phyloP scores from a whole-genome alignment of 257 asterid species.

The Paraleonurus japonicus region DNA sequence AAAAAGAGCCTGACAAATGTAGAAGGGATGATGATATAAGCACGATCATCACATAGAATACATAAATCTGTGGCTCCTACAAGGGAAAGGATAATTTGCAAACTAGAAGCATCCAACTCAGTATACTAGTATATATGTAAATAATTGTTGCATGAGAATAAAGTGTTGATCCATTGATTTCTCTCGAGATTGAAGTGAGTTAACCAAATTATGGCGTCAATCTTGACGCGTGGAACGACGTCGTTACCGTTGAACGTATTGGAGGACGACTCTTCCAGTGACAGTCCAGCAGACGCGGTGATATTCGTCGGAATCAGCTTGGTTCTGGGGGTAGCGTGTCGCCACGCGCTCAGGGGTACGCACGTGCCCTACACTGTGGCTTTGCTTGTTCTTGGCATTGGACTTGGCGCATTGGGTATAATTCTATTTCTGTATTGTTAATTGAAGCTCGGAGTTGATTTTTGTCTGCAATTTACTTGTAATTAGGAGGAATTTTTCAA shows the following conservation, averaged over 20 bases:
- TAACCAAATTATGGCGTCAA: constrained; percentile 28
- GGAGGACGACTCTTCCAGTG: constrained; percentile 39
- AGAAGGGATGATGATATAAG: too few species aligned
- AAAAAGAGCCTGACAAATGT: too few species aligned
- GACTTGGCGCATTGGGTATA: constrained; percentile 85
- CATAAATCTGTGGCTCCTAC: too few species aligned
- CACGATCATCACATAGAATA: too few species aligned
- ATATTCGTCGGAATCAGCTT: constrained; percentile 86
- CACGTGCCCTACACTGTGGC: constrained; percentile 96
- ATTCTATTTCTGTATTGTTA: background rate
- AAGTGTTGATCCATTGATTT: background rate
- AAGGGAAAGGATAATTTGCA: too few species aligned
- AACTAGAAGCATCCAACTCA: too few species aligned
- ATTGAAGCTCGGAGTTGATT: background rate
- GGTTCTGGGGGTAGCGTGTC: constrained; percentile 74
- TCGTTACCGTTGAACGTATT: constrained; percentile 38
- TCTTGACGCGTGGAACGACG: constrained; percentile 24
- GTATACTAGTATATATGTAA: too few species aligned
- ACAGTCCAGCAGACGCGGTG: constrained; percentile 70
- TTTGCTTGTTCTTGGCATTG: constrained; percentile 77
- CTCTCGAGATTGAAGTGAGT: background rate
- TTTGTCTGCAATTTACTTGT: background rate
- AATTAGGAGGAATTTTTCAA: too few species aligned
- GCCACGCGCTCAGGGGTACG: constrained; percentile 84
- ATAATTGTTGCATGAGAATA: constrained; percentile 3